phyloP scores from a whole-genome alignment of 2,329 filamentous ascomycete species.

The Coleophoma cylindrospora region DNA sequence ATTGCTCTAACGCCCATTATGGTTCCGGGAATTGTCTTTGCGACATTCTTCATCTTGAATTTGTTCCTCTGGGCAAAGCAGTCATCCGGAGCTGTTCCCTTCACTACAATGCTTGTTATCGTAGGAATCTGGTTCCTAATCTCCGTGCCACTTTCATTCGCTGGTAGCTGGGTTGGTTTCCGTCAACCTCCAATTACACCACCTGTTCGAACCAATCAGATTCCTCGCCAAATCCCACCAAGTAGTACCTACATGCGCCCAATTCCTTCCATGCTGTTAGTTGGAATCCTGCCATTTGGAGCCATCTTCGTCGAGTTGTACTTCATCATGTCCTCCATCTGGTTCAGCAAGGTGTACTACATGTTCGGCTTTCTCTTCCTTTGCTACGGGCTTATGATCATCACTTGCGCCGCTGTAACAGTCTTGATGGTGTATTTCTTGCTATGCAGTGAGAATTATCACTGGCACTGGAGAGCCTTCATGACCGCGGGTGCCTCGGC shows the following conservation, averaged over 20 bases:
- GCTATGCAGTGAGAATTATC: slow-evolving; percentile 93
- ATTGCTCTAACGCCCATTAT: slow-evolving; percentile 83
- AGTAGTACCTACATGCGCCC: slow-evolving; percentile 77
- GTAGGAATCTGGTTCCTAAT: slow-evolving; percentile 96
- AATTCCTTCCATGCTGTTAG: slow-evolving; percentile 84
- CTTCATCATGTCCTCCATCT: slow-evolving; percentile 99
- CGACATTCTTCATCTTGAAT: slow-evolving; percentile 87
- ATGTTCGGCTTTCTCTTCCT: slow-evolving; percentile 99
- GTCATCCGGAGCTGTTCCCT: slow-evolving; percentile 90
- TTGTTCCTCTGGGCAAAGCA: slow-evolving; percentile 93
- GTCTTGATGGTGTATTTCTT: slow-evolving; percentile 95
- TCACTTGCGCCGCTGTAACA: slow-evolving; percentile 88
- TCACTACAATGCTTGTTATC: slow-evolving; percentile 93
- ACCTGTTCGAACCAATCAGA: slow-evolving; percentile 94
- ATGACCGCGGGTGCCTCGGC: slow-evolving; percentile 86
- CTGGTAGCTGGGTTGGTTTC: slow-evolving; percentile 92
- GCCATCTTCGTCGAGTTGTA: slow-evolving; percentile 98
- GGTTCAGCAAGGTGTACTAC: slow-evolving; percentile 99
- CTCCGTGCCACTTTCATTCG: slow-evolving; percentile 84
- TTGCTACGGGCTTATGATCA: slow-evolving; percentile 95
- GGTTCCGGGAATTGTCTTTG: slow-evolving; percentile 82
- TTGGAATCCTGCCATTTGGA: slow-evolving; percentile 88
- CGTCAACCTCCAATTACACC: slow-evolving; percentile 65
- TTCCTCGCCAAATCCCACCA: slow-evolving; percentile 91
- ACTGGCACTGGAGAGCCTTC: slow-evolving; percentile 98